Base-by-base conservation (phyloP, 106 monocot species). In the Acorus gramineus region DNA sequence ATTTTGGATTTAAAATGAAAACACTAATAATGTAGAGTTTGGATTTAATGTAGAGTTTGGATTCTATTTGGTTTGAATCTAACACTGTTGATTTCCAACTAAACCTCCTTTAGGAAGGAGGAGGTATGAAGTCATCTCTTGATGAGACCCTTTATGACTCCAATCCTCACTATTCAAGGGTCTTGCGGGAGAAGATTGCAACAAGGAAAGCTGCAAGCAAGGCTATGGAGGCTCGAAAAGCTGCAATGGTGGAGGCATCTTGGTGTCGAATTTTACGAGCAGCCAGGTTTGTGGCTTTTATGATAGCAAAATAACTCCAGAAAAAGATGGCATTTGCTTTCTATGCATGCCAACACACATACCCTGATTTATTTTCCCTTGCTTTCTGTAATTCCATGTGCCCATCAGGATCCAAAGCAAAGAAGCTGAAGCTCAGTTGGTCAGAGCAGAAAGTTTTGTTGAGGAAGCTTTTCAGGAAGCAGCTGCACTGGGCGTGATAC, bases 201-300 rank as follows among this genome's bases (percentile, higher is more conserved):
- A 86, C 95, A 53, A 69, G 67, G 66, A 72, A 84, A 78, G 90
- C 90, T 47, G 90, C 95, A 61, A 78, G 47, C 6, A 90, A 78
- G 47, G 90, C 86, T 57, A 85, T 90, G 73, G 81, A 76, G 14
- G 82, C 86, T 73, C 84, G 78, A 55, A 95, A 90, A 74, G 80
- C 78, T 61, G 86, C 95, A 55, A 80, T 95, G 86, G 72, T 95
- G 52, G 95, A 95, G 80, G 95, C 76, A 46, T 90, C 90, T 62
- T 95, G 95, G 95, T 90, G 86, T 57, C 61, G 86, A 73, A 84
- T 95, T 50, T 80, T 95, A 71, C 76, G 63, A 64, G 95, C 90
- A 69, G 86, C 89, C 46, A 86, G 95, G 95, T 85, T 28, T 28
- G 28, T 28, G 28, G 28, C 28, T 28, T 28, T 28, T 28, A 28